A percentile compares a stretch with the other conserved stretches of the same genome.
phyloP scores from a whole-genome alignment of 2,329 filamentous ascomycete species.

The Ophiostoma novo-ulmi region DNA sequence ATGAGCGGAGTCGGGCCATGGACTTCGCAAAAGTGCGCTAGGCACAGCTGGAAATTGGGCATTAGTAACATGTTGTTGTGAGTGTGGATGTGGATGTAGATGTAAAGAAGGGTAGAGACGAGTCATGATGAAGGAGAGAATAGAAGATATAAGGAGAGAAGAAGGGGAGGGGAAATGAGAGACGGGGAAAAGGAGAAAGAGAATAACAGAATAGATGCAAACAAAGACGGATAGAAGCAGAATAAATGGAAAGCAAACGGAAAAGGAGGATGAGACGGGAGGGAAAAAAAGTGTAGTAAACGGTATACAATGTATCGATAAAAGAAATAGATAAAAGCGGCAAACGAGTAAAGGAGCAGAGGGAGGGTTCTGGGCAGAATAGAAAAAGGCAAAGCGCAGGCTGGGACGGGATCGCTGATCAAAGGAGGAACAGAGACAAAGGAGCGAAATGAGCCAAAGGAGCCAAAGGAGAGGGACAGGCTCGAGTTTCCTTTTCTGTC shows the following conservation, averaged over 20 bases:
- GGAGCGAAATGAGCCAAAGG: not conserved
- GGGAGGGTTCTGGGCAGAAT: not conserved
- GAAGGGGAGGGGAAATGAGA: not conserved
- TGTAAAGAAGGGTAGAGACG: slow-evolving; percentile 14
- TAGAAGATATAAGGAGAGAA: not conserved
- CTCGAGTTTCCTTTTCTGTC: not conserved
- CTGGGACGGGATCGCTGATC: not conserved
- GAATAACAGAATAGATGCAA: not conserved
- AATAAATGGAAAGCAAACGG: not conserved
- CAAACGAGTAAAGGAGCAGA: not conserved
- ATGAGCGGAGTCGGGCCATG: slow-evolving; percentile 65
- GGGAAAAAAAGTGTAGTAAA: not conserved
- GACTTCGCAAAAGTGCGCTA: slow-evolving; percentile 66
- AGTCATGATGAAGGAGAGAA: not conserved
- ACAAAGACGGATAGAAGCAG: not conserved
- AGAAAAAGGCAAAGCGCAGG: not conserved
- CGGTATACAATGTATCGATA: not conserved
- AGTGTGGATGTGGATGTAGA: not conserved
- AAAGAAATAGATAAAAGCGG: slow-evolving; percentile 10
- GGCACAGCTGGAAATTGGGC: slow-evolving; percentile 53
- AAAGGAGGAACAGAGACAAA: not conserved
- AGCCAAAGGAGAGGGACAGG: not conserved
- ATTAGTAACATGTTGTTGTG: slow-evolving; percentile 36
- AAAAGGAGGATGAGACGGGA: slow-evolving; percentile 12
- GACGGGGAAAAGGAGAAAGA: not conserved